Percentiles rank a stretch among this genome's conserved stretches.
Evolutionary conservation across 768 basidiomycete genomes (phyloP).

Genomic region (Collybiopsis luxurians): DNA sequence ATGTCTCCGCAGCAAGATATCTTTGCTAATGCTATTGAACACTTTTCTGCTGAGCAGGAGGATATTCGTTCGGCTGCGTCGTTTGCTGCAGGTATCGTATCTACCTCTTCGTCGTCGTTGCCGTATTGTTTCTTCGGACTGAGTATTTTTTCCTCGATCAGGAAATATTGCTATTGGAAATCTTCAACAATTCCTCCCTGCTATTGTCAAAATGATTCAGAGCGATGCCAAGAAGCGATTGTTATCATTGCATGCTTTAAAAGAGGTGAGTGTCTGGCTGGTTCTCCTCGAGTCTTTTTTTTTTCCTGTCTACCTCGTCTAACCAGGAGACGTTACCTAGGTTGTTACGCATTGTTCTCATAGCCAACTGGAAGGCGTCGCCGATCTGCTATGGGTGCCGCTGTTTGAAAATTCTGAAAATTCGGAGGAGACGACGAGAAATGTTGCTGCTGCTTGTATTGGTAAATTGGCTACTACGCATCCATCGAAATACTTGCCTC

Average conservation of each 20-base stretch:
- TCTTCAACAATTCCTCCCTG: slow-evolving; percentile 80
- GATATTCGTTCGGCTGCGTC: slow-evolving; percentile 89
- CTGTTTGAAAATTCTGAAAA: slow-evolving; percentile 89
- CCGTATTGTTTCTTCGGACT: too few relatives aligned
- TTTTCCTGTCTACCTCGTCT: too few relatives aligned
- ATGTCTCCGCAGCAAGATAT: slow-evolving; percentile 80
- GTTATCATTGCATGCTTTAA: slow-evolving; percentile 86
- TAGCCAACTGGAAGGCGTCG: slow-evolving; percentile 80
- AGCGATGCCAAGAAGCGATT: slow-evolving; percentile 76
- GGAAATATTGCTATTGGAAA: slow-evolving; percentile 97
- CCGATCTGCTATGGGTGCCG: slow-evolving; percentile 88
- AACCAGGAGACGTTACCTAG: slow-evolving; percentile 30
- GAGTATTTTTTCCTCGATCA: slow-evolving; percentile 25
- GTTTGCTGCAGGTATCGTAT: slow-evolving; percentile 77
- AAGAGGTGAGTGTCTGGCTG: slow-evolving; percentile 87
- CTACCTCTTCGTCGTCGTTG: not conserved
- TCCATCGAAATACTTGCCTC: slow-evolving; percentile 86
- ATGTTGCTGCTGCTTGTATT: slow-evolving; percentile 94
- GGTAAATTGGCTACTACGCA: slow-evolving; percentile 94
- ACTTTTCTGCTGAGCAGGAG: slow-evolving; percentile 77
- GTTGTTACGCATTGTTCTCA: slow-evolving; percentile 90
- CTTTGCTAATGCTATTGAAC: slow-evolving; percentile 70
- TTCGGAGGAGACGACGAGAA: slow-evolving; percentile 87
- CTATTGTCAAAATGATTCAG: slow-evolving; percentile 76
- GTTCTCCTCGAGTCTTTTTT: too few relatives aligned